Evolutionary conservation across 306 rosid genomes (phyloP), one percentile per base, ranked within the genome.

Genomic region (Begonia loranthoides): DNA sequence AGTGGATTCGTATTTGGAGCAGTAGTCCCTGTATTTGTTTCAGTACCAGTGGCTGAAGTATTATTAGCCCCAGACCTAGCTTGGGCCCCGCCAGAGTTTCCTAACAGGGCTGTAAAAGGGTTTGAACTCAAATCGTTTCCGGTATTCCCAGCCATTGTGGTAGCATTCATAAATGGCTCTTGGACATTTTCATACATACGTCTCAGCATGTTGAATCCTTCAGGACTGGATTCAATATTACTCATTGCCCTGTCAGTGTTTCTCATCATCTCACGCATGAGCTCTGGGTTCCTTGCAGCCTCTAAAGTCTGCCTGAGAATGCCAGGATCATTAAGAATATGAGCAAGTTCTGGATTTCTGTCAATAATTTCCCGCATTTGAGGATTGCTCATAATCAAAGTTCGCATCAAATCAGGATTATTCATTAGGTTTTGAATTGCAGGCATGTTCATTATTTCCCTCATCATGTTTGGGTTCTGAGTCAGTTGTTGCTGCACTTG

Each of bases 201-300:
- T 76, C 95, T 79, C 64, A 87, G 78, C 95, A 82, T 87, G 72
- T 82, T 87, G 57, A 82, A 87, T 56, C 95, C 95, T 70, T 79
- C 93, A 2, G 95, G 93, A 74, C 89, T 74, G 61, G 95, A 68
- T 70, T 87, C 93, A 55, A 87, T 82, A 68, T 87, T 87, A 77
- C 89, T 87, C 93, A 87, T 87, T 38, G 93, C 93, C 67, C 95
- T 77, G 56, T 87, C 95, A 39, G 86, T 87, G 70, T 82, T 87
- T 52, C 95, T 71, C 95, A 87, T 87, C 89, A 87, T 87, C 79
- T 87, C 95, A 12, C 89, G 93, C 95, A 87, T 82, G 63, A 82
- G 79, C 74, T 87, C 95, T 15, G 95, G 93, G 63, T 87, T 87
- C 65, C 93, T 82, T 46, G 95, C 79, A 50, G 89, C 93, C 69